Evolutionary conservation across 106 monocot genomes (phyloP), one percentile per base, ranked within the genome.

Genomic region (Agapanthus africanus): DNA sequence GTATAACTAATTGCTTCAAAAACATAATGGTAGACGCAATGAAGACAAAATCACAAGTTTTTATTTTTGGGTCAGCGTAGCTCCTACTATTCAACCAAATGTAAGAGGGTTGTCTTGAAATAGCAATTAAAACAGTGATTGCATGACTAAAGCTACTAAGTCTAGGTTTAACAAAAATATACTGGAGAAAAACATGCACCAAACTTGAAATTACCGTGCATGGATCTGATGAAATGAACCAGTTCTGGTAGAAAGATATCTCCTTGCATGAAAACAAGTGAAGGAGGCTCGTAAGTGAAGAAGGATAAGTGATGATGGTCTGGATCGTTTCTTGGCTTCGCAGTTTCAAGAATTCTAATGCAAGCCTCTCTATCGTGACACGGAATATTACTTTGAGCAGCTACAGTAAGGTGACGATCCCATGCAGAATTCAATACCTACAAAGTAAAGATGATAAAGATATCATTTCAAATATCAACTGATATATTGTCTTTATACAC

Each of bases 171-270:
- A n/a, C n/a, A n/a, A n/a, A n/a, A n/a, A n/a, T n/a, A n/a, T n/a
- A n/a, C n/a, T n/a, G n/a, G n/a, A n/a, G n/a, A n/a, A n/a, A n/a
- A n/a, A n/a, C n/a, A n/a, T n/a, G n/a, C n/a, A n/a, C n/a, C n/a
- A n/a, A n/a, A n/a, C n/a, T n/a, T n/a, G n/a, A n/a, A n/a, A 13
- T 82, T 72, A 86, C 88, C 95, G 66, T 97, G 95, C 95, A 97
- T 91, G 78, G 74, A 84, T 72, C 78, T 91, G 67, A 97, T 79
- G 71, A 97, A 82, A 37, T 75, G 75, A 73, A 80, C 70, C 1
- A 91, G 62, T 36, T 88, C 82, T 14, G 80, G 73, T 26, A 80
- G 73, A 68, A 78, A 74, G 38, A 78, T 70, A 37, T 84, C 81
- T 40, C 79, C 73, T 66, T 85, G 74, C 72, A 77, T 63, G 13